Percentiles rank a stretch among this genome's conserved stretches.
These are phyloP conservation scores for Coemansia sp. DNA, from an alignment of 192 early-diverging fungal species.

Conservation along the genomic window DNA sequence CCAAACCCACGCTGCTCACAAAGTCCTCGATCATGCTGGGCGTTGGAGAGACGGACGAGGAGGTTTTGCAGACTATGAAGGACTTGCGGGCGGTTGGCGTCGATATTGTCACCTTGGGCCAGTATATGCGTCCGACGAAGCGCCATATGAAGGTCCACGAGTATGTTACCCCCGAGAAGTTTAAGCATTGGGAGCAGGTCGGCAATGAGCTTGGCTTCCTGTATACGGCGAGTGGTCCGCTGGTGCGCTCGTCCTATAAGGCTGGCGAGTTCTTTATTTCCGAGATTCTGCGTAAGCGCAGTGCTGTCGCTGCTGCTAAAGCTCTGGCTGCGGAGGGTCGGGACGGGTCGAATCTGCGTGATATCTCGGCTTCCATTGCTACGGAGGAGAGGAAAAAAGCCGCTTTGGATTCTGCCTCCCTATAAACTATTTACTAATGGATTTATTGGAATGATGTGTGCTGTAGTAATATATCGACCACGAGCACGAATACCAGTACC, in stretches of 20 bases:
- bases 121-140: slow-evolving; percentile 99
- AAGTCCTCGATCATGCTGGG: slow-evolving; percentile 99
- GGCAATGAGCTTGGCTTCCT: slow-evolving; percentile 87
- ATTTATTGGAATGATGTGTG: background rate
- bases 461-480: background rate
- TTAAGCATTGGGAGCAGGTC: slow-evolving; percentile 81
- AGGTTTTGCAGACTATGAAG: slow-evolving; percentile 85
- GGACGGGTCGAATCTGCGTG: slow-evolving; percentile 22
- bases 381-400: slow-evolving; percentile 39
- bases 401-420: background rate
- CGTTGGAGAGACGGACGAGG: slow-evolving; percentile 92
- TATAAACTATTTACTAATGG: background rate
- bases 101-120: slow-evolving; percentile 96
- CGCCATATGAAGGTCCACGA: slow-evolving; percentile 97
- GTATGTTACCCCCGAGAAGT: slow-evolving; percentile 91
- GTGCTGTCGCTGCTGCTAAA: slow-evolving; percentile 26
- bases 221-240: slow-evolving; percentile 93
- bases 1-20: slow-evolving; percentile 80
- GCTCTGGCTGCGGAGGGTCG: background rate
- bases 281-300: slow-evolving; percentile 70
- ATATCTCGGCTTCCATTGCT: slow-evolving; percentile 39
- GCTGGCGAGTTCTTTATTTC: slow-evolving; percentile 97
- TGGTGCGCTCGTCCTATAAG: slow-evolving; percentile 95
- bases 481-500: background rate
- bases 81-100: slow-evolving; percentile 80